Base-by-base conservation (phyloP, 257 asterid species). In the Solanum corneliomulleri region DNA sequence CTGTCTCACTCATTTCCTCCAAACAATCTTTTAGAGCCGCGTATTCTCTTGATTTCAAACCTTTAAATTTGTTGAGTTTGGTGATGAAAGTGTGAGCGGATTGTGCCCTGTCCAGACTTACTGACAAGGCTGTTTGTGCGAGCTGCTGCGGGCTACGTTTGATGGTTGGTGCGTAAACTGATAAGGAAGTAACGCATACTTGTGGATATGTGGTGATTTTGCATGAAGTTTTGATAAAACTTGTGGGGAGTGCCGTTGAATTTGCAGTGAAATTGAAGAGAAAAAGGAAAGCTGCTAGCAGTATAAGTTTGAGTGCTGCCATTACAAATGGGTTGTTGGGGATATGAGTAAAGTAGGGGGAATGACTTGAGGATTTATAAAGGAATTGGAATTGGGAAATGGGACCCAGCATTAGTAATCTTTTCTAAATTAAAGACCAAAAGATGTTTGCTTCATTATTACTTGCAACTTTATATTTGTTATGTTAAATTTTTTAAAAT, bases 1-100 rank as follows among this genome's bases (percentile, higher is more conserved):
- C 75, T 13, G 60, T 80, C 12, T 80, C 90, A 58, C 81, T 82
- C 89, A 86, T 84, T n/a, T 85, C 84, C 27, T 86, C 88, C 7
- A 44, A 10, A 82, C 90, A 88, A 56, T 88, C 90, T 20, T 88
- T 85, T 13, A 88, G 41, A 5, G 90, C 90, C 14, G 86, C 87
- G 11, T 81, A 81, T 35, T 88, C 90, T 52, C 86, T 82, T 11
- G 84, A 56, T 47, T 82, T 86, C 37, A 88, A 49, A 9, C 90
- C 87, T 52, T 58, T 82, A 35, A 72, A 80, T 25, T 69, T 86
- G 12, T 77, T 31, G 1, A 88, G 70, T 75, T 72, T 71, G 60
- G 13, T 41, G 11, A 88, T 37, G 45, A 86, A 86, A 31, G 78
- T 5, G 29, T 72, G 45, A 13, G 90, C 21, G 1, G 58, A 68